phyloP scores from a whole-genome alignment of 2,329 filamentous ascomycete species.

The Chlorencoelia australis region DNA sequence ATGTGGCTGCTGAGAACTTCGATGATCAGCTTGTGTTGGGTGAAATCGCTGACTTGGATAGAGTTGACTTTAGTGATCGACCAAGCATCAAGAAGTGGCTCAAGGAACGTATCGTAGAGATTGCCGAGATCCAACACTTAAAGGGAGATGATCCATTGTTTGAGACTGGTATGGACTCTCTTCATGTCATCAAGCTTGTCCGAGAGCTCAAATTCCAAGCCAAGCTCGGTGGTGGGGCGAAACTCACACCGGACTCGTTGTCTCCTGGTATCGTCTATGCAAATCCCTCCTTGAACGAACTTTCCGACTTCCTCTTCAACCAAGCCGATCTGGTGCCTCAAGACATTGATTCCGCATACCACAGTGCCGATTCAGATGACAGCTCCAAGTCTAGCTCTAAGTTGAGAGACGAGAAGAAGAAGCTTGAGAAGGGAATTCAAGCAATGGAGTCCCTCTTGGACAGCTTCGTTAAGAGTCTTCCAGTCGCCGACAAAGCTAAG shows the following conservation, averaged over 20 bases:
- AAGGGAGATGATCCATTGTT: slow-evolving; percentile 8
- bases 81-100: slow-evolving; percentile 8
- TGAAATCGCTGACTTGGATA: slow-evolving; percentile 1
- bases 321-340: slow-evolving; percentile 5
- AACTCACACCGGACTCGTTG: slow-evolving; percentile 4
- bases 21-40: slow-evolving; percentile 3
- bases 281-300: slow-evolving; percentile 7
- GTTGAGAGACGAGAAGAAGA: too few species aligned
- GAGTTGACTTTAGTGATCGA: slow-evolving; percentile 7
- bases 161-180: slow-evolving; percentile 11
- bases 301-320: slow-evolving; percentile 6
- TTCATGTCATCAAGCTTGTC: slow-evolving; percentile 10
- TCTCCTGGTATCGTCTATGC: slow-evolving; percentile 6
- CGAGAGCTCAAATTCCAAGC: slow-evolving; percentile 8
- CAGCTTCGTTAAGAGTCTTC: slow-evolving; percentile 7
- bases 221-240: slow-evolving; percentile 5
- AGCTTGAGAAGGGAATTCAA: slow-evolving; percentile 2
- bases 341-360: slow-evolving; percentile 7
- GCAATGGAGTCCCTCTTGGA: slow-evolving; percentile 7
- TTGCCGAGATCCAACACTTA: slow-evolving; percentile 5
- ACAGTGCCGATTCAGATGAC: slow-evolving; percentile 3
- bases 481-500: slow-evolving; percentile 1
- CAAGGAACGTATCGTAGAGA: slow-evolving; percentile 3
- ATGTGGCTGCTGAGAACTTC: slow-evolving; percentile 15
- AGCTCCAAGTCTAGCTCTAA: too few species aligned